Percentiles rank a stretch among this genome's conserved stretches.
Conservation (phyloP, 2,329 filamentous ascomycete genomes). For the Calonectria hawksworthii region DNA sequence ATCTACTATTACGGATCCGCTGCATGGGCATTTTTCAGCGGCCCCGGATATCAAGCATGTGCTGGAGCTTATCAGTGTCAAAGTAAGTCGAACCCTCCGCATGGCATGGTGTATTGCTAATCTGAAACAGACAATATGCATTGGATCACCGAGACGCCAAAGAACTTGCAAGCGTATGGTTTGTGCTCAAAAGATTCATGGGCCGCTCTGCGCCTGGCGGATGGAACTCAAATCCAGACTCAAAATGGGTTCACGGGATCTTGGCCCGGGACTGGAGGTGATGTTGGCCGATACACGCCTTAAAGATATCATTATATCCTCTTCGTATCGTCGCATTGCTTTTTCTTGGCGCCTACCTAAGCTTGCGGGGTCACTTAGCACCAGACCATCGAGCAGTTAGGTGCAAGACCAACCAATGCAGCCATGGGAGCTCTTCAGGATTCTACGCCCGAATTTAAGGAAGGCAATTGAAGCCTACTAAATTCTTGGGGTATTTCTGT, state of each 20-base stretch:
- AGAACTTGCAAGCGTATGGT: not conserved
- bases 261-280: not conserved
- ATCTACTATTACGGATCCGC: conserved; percentile 1
- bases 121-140: not conserved
- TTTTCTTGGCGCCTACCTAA: too few species aligned
- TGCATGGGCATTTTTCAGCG: not conserved
- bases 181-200: not conserved
- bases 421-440: too few species aligned
- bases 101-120: not conserved
- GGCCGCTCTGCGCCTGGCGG: not conserved
- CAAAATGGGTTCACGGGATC: not conserved
- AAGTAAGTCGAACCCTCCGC: not conserved
- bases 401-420: too few species aligned
- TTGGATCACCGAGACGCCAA: not conserved
- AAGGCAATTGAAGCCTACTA: too few species aligned
- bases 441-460: too few species aligned
- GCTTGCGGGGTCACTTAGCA: too few species aligned
- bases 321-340: not conserved
- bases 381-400: too few species aligned
- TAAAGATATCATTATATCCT: not conserved
- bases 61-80: conserved; percentile 1
- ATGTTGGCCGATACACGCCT: not conserved
- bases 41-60: not conserved
- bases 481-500: too few species aligned
- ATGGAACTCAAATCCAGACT: not conserved